phyloP scores from a whole-genome alignment of 495 filamentous ascomycete species.

The Halenospora varia region DNA sequence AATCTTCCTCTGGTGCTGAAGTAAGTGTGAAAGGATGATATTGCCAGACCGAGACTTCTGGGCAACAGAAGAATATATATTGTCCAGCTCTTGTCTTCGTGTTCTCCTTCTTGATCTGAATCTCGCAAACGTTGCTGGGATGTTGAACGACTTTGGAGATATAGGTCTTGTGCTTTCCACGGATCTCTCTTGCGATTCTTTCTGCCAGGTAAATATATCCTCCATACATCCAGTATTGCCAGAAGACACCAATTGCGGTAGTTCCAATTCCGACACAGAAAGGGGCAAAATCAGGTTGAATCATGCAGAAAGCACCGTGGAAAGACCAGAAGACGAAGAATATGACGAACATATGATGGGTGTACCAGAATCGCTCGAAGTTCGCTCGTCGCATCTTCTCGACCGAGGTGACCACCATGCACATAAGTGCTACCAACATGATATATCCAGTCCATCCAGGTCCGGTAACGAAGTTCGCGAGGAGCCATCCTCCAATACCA shows the following conservation, averaged over 20 bases:
- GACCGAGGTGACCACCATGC: conserved; percentile 64
- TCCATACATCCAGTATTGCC: conserved; percentile 77
- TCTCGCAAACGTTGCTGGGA: conserved; percentile 77
- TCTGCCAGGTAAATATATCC: conserved; percentile 70
- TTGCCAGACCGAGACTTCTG: conserved; percentile 74
- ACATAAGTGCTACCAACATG: conserved; percentile 65
- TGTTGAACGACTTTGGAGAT: conserved; percentile 82
- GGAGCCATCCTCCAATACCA: conserved; percentile 66
- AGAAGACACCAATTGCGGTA: conserved; percentile 67
- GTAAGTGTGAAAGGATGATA: conserved; percentile 79
- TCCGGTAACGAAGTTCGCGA: conserved; percentile 66
- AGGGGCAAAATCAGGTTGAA: conserved; percentile 67
- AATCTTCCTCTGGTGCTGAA: conserved; percentile 76
- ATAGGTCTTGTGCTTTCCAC: conserved; percentile 69
- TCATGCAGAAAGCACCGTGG: conserved; percentile 79
- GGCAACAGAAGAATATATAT: conserved; percentile 81
- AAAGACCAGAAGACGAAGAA: conserved; percentile 82
- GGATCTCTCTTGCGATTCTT: conserved; percentile 63
- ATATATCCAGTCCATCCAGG: conserved; percentile 78
- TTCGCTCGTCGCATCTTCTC: conserved; percentile 66
- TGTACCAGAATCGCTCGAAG: conserved; percentile 79
- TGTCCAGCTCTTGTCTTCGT: conserved; percentile 75
- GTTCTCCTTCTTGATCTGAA: conserved; percentile 80
- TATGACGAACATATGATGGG: conserved; percentile 71
- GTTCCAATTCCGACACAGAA: conserved; percentile 59